phyloP scores from a whole-genome alignment of 169 alveolate species.

The Cardiosporidium cionae region DNA sequence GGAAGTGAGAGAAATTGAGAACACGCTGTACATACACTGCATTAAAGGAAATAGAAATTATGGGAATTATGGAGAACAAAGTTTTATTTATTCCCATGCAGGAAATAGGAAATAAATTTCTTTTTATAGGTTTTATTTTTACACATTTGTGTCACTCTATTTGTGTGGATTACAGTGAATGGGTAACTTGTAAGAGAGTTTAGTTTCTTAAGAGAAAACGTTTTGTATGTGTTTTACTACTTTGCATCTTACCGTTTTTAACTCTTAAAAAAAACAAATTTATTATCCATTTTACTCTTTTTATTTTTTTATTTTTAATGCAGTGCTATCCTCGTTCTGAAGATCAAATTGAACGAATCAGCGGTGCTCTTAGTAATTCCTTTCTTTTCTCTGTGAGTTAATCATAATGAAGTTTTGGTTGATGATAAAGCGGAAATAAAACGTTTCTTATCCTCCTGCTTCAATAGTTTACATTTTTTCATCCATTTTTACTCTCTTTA shows the following conservation, averaged over 20 bases:
- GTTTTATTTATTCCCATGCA: too few relatives aligned
- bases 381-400: slow-evolving; percentile 61
- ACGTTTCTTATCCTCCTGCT: neutral
- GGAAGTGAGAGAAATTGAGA: too few relatives aligned
- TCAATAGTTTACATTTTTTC: neutral
- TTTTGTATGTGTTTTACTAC: neutral
- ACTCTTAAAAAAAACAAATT: neutral
- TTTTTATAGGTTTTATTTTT: too few relatives aligned
- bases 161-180: too few relatives aligned
- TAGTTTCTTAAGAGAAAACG: neutral
- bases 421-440: neutral
- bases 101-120: too few relatives aligned
- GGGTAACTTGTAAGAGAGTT: neutral
- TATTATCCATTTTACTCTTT: too few relatives aligned
- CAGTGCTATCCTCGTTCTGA: slow-evolving; percentile 58
- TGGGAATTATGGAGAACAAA: too few relatives aligned
- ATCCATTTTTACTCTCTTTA: neutral
- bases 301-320: too few relatives aligned
- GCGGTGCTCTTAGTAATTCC: slow-evolving; percentile 50
- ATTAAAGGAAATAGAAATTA: too few relatives aligned
- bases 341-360: slow-evolving; percentile 67
- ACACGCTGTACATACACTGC: too few relatives aligned
- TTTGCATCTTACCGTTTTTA: neutral
- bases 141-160: too few relatives aligned
- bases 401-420: neutral